Evolutionary conservation across 148 eudicot species (phyloP), one percentile per base, ranked within the genome.

Genomic region (Vaccinium darrowii): DNA sequence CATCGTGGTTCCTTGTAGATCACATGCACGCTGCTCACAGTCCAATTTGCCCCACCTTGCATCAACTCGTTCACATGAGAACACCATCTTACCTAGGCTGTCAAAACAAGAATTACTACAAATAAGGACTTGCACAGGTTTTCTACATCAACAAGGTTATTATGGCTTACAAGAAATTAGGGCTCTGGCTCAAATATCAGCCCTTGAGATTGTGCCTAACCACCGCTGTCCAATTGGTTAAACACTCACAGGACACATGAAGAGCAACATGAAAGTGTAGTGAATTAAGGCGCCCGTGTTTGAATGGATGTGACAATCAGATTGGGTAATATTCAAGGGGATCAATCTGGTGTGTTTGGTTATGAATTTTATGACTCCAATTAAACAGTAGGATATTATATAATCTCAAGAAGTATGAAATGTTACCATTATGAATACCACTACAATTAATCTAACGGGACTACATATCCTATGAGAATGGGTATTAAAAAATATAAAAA

Each of bases 21-120:
- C 98, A 85, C 98, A 96, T 27, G 90, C 83, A 27, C 97, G 92
- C 81, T 94, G 88, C 90, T 91, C 98, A 53, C 98, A 96, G 21
- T 93, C 98, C 84, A 96, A 86, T 88, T 94, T 96, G 76, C 98
- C 98, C 98, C 98, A 94, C 84, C 97, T 88, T 10, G 97, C 98
- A 86, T 94, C 98, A 23, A 96, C 97, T 80, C 94, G 92, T 77
- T 96, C 96, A 60, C 98, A 93, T 9, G 93, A 93, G 85, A 96
- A 96, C 14, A 67, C 84, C 73, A 91, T 84, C 88, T 94, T 96
- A 21, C 93, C 93, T 47, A 96, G 85, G 91, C 98, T 94, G 93
- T 82, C 49, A 0, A 79, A 76, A 77, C 56, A 88, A 58, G 47
- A 83, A 27, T 11, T 49, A 60, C 25, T 14, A 27, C 4, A 81